phyloP scores from a whole-genome alignment of 208 protist genomes.

The Trypanosoma melophagium region DNA sequence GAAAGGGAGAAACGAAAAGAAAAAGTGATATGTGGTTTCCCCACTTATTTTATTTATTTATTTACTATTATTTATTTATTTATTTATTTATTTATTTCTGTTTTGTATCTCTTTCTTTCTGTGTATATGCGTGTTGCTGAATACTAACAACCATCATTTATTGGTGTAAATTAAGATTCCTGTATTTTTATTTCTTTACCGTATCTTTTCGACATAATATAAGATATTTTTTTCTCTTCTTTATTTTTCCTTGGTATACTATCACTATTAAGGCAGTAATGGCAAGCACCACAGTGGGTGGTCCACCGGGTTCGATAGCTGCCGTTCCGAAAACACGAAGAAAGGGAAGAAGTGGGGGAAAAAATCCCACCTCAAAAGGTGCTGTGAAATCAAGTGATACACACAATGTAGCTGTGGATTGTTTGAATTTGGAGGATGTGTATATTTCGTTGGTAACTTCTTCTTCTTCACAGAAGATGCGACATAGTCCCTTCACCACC shows the following conservation, averaged over 20 bases:
- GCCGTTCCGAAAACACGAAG: background rate
- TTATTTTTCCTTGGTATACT: slow-evolving; percentile 14
- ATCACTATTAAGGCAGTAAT: slow-evolving; percentile 17
- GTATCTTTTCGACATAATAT: no score
- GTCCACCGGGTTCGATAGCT: slow-evolving; percentile 30
- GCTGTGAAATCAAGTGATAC: background rate
- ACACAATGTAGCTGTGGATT: background rate
- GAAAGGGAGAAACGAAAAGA: no score
- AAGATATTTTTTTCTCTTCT: slow-evolving; percentile 8
- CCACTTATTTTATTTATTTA: slow-evolving; percentile 4
- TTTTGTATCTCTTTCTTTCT: slow-evolving; percentile 3
- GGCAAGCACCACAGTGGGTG: slow-evolving; percentile 11
- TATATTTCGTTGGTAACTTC: slow-evolving; percentile 5
- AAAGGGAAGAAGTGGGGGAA: background rate
- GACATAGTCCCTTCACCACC: slow-evolving; percentile 24
- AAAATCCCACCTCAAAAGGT: background rate
- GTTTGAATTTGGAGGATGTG: slow-evolving; percentile 12
- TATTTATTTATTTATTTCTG: slow-evolving; percentile 15
- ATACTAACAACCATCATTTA: no score
- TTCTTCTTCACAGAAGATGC: background rate
- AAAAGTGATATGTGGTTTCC: no score
- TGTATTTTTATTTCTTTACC: no score
- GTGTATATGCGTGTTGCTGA: no score
- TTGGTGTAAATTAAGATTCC: no score
- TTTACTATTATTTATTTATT: slow-evolving; percentile 21